Percentiles rank a stretch among this genome's conserved stretches.
Evolutionary conservation across 495 filamentous ascomycete genomes (phyloP).

Genomic region (Monascus purpureus): DNA sequence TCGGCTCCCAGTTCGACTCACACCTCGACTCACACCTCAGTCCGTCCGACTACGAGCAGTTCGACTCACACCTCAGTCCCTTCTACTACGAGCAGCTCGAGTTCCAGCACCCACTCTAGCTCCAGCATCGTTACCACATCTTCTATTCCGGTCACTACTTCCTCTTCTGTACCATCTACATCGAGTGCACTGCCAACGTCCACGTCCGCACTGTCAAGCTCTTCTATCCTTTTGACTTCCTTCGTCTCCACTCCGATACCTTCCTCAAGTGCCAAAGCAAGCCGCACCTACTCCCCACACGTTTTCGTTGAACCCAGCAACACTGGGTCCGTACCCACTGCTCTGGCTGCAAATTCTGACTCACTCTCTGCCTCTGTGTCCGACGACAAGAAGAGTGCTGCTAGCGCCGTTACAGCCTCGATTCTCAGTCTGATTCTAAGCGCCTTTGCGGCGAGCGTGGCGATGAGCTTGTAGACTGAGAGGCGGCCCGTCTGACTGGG

Average conservation of each 20-base stretch:
- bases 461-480: too few relatives aligned
- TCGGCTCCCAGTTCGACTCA: conserved; percentile 5
- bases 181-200: neutral
- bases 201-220: neutral
- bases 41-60: conserved; percentile 10
- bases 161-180: neutral
- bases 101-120: conserved; percentile 3
- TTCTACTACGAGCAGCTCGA: conserved; percentile 5
- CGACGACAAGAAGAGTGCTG: conserved; percentile 7
- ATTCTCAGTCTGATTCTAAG: conserved; percentile 15
- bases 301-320: conserved; percentile 17
- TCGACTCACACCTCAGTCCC: conserved; percentile 13
- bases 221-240: neutral
- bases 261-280: neutral
- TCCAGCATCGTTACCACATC: conserved; percentile 8
- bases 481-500: too few relatives aligned
- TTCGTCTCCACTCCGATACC: neutral
- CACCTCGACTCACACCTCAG: conserved; percentile 10
- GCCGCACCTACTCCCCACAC: conserved; percentile 22
- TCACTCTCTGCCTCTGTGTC: conserved; percentile 6
- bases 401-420: conserved; percentile 11
- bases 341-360: conserved; percentile 5
- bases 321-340: conserved; percentile 9
- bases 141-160: conserved; percentile 9
- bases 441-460: conserved; percentile 16